Base-by-base conservation (phyloP, 352 stramenopile genomes). In the Phytophthora uliginosa region DNA sequence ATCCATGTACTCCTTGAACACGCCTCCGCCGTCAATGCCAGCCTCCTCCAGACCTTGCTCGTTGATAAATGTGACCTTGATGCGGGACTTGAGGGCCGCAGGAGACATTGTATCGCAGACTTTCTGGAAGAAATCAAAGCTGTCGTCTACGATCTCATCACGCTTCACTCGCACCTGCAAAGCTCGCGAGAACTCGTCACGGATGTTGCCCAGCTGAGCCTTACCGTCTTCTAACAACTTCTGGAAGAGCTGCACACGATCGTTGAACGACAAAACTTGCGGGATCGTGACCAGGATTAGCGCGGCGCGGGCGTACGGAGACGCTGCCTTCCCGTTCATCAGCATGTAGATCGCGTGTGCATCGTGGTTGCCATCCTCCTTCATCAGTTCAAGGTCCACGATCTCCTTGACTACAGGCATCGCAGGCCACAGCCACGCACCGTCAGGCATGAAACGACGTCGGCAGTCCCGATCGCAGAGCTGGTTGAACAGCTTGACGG, bases 1-100 rank as follows among this genome's bases (percentile, higher is more conserved):
- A 80, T 98, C 93, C 77, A 99, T 77, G 68, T 98, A 99, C 66
- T 99, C 98, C 79, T 99, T 99, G 71, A 99, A 99, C 7, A 99
- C 86, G 4, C 98, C 98, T 12, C 98, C 98, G 34, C 97, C 94
- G 77, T 99, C 98, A 60, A 99, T 98, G 18, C 98, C 98, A 38
- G 83, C 95, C 77, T 99, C 98, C 74, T 98, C 84, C 12, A 96
- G 72, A 0, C 95, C 97, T 76, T 98, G 90, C 12, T 97, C 86
- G 73, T 98, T 99, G n/a, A 97, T 73, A 52, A 97, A 97, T 8
- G 86, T 92, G 7, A 99, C 90, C 67, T 99, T 95, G 18, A 99
- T 81, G 8, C 92, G 69, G 31, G 79, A 89, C 56, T 98, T 98
- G 17, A 98, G 83, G 1, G 94, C 71, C 13, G 72, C 73, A 7